Base-by-base conservation (phyloP, 306 rosid species). In the Comarum palustre region DNA sequence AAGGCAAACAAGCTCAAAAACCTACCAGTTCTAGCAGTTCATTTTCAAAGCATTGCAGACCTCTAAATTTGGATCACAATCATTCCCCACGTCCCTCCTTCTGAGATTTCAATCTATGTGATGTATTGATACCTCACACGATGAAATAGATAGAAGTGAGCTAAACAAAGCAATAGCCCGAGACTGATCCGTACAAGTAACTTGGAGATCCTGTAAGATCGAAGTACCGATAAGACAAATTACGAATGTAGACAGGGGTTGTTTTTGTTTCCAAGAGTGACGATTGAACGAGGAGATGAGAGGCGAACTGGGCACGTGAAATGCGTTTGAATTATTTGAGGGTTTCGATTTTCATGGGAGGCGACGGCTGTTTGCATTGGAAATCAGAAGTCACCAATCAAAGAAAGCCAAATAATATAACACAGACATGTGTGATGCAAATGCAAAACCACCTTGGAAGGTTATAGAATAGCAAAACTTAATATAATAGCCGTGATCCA, bases 241-340 rank as follows among this genome's bases (percentile, higher is more conserved):
- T 38, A 6, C 6, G 41, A 38, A 6, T 7, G 8, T 7, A 1
- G 41, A 6, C 39, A 36, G 6, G 39, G 8, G 1, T 1, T 0
- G 8, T 5, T 36, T 36, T 4, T 36, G 0, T 1, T 4, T 36
- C 6, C 41, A 5, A 38, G 48, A 43, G 61, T 8, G 31, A 10
- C 31, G 6, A 55, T 63, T 63, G 3, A 20, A 31, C 4, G 22
- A 55, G 32, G 15, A 12, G 11, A 20, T 41, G n/a, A 27, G 32
- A 17, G 42, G n/a, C 39, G 57, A 16, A 6, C 32, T 39, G 31
- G 36, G 76, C 78, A 79, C 78, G 75, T 72, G 83, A 78, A 42
- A 6, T 52, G 72, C 15, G 65, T 8, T 36, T 7, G 24, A 25
- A 78, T 71, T 19, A 31, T 19, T 1, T 62, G 5, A 64, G n/a